Evolutionary conservation across 2,329 filamentous ascomycete genomes (phyloP), one percentile per base, ranked within the genome.

Genomic region (Ciborinia camelliae): DNA sequence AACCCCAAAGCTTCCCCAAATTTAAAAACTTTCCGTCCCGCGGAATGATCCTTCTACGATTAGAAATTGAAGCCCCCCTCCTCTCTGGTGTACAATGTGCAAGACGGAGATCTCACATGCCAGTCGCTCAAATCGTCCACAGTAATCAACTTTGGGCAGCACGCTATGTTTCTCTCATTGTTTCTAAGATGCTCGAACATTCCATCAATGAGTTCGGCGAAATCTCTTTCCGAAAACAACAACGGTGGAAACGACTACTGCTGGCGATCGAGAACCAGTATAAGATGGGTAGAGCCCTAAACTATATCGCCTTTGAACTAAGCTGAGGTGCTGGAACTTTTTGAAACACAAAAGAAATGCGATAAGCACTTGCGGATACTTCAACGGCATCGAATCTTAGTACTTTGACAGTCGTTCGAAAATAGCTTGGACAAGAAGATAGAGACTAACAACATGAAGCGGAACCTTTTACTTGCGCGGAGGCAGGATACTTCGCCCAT

Each of bases 391-490:
- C 9, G 28, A 58, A 26, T 26, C 41, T 58, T 35, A 18, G 55
- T 58, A 58, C n/a, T 45, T 12, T 12, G 18, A 47, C 26, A 2
- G 23, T 45, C 5, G 20, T 35, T 26, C 9, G 1, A 1, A 32
- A 26, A 10, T 4, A n/a, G n/a, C n/a, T n/a, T n/a, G n/a, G n/a
- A n/a, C 41, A 23, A 20, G 18, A 2, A 58, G 14, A 35, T 18
- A 10, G 10, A 4, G 6, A 37, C 55, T 59, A 26, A 47, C 15
- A 20, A 26, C 5, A 26, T 47, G 41, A 47, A 59, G 55, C 41
- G 41, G 41, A 47, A 59, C 41, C 55, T 35, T 59, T 26, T 8
- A 59, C 55, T 35, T 59, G 41, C 35, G 30, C 54, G 8, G 54
- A 39, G n/a, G 18, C 26, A 32, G 54, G 54, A n/a, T 45, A 57